Percentiles rank a stretch among this genome's conserved stretches.
phyloP scores from a whole-genome alignment of 805 yeast species.

The Groenewaldozyma salmanticensis region DNA sequence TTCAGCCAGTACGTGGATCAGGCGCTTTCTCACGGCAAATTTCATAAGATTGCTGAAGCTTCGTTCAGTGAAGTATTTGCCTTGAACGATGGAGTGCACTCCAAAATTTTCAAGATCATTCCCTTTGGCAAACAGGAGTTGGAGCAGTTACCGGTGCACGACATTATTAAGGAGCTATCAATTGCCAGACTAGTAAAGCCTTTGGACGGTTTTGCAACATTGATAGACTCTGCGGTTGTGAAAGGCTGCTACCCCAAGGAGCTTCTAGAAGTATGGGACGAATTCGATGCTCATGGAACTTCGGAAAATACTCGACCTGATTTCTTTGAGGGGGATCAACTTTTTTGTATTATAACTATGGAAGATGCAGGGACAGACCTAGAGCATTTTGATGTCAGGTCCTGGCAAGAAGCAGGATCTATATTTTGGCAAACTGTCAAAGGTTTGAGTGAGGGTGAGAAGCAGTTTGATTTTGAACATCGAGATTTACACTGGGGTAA shows the following conservation, averaged over 20 bases:
- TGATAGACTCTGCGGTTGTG: conserved; percentile 38
- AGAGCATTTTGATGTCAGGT: conserved; percentile 32
- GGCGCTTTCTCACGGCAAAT: conserved; percentile 15
- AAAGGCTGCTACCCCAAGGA: conserved; percentile 35
- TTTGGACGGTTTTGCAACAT: conserved; percentile 36
- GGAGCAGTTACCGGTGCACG: conserved; percentile 34
- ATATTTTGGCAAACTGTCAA: conserved; percentile 47
- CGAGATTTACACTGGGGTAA: conserved; percentile 64
- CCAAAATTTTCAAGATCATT: conserved; percentile 42
- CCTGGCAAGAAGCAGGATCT: conserved; percentile 30
- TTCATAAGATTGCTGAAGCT: conserved; percentile 39
- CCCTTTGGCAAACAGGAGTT: conserved; percentile 40
- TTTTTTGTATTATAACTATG: conserved; percentile 27
- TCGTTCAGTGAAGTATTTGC: conserved; percentile 37
- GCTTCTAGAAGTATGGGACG: conserved; percentile 38
- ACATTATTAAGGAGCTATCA: conserved; percentile 39
- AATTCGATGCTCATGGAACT: conserved; percentile 21
- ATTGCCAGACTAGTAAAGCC: conserved; percentile 34
- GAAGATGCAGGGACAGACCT: conserved; percentile 33
- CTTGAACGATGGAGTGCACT: too few species aligned
- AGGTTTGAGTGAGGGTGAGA: conserved; percentile 45
- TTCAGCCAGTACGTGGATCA: conserved; percentile 25
- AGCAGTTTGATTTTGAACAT: conserved; percentile 50
- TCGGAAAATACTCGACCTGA: conserved; percentile 34
- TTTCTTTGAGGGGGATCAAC: conserved; percentile 25